Evolutionary conservation across 371 early-diverging fungal species (phyloP), one percentile per base, ranked within the genome.

Genomic region (Mortierella sp.): DNA sequence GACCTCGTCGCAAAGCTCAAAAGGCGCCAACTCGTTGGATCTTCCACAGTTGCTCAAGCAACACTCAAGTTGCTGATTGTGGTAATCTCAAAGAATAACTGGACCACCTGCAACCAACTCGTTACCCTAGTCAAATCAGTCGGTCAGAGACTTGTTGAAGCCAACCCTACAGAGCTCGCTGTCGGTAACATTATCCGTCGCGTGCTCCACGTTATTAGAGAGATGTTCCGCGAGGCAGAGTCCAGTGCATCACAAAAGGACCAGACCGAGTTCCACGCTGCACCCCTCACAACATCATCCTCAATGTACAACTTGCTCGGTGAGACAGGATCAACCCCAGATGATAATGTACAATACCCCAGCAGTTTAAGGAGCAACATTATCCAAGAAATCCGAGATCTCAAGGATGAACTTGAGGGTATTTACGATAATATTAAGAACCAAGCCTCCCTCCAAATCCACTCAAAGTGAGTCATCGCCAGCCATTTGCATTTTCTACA

Each of bases 131-230:
- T 98, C 12, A 89, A 89, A 64, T 87, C 90, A 12, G 89, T 94
- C 11, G 96, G 96, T 43, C 76, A 84, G 24, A 86, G 88, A 68
- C 85, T 97, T 24, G 79, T 91, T 22, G 78, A 84, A n/a, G 97
- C 97, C 1, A 97, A 96, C 83, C 97, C 97, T 0, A 93, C 83
- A 89, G 97, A 97, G 78, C 88, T 97, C 26, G 94, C 95, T 5
- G 93, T 96, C 5, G 94, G 93, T 20, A 97, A 96, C 84, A 94
- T 96, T 45, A 90, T 93, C 26, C 91, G 95, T 62, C 88, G 97
- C 62, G 93, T 97, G 4, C 76, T 97, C 28, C 92, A 92, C 62
- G 86, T 97, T 22, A 96, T 98, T 73, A 88, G 93, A 49, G 97
- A 97, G 83, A 90, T 84, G 64, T 83, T 76, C 64, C 81, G 83